Base-by-base conservation (phyloP, 148 eudicot species). In the Silene conica region DNA sequence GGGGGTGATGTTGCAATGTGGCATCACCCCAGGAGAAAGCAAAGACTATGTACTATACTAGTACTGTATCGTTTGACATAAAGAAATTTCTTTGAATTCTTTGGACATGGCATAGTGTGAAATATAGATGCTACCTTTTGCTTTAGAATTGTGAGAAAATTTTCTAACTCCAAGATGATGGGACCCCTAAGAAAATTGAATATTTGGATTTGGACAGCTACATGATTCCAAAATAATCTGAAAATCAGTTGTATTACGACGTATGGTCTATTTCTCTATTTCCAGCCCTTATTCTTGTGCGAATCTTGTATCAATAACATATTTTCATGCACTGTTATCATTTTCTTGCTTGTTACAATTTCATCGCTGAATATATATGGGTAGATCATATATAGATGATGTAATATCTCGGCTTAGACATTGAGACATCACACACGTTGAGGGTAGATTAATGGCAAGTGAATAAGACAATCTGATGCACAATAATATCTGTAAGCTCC, bases 21-120 rank as follows among this genome's bases (percentile, higher is more conserved):
- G 81, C 74, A 78, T 68, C 67, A 67, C 73, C 80, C 76, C 70
- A 68, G 46, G 62, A 52, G 57, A 23, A 70, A 63, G 67, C 60
- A 58, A 57, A 66, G 76, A 22, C 12, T 46, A 57, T 57, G 63
- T 65, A 58, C 63, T 66, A 1, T 9, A 38, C 43, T 6, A 38
- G 8, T 38, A 38, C 43, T 38, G 43, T 6, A 38, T 73, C 76
- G 73, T 78, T 67, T 72, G 16, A 73, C 18, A 22, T 65, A 56
- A 77, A 58, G 22, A 56, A 77, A 60, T 26, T 76, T 20, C 23
- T 69, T 23, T 74, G 64, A 45, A 22, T 74, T 21, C 70, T 54
- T 26, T 69, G 67, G 60, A 69, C 57, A 60, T 69, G 18, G 73
- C 70, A 72, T 67, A 75, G 72, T 80, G 73, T 43, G 69, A 56